Evolutionary conservation across 116 monocot species (phyloP).

Genomic region (Phalaenopsis hybrid): DNA sequence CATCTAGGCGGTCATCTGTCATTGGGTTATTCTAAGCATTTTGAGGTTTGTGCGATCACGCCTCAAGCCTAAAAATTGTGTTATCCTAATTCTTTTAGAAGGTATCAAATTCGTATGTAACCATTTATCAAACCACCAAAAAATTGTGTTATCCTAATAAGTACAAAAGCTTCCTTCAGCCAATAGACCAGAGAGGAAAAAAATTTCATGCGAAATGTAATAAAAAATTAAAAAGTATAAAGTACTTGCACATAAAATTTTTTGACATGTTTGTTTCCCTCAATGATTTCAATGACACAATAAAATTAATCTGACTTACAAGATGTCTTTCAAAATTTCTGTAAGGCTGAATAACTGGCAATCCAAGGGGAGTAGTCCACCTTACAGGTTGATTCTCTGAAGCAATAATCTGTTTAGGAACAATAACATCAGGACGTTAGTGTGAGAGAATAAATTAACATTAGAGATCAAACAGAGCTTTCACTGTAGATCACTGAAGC

Average conservation of each 20-base stretch:
- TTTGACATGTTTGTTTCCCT: not conserved
- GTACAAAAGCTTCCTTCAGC: not conserved
- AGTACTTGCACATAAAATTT: not conserved
- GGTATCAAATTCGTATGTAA: too few species aligned
- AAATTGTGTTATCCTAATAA: not conserved
- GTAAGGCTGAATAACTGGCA: constrained; percentile 93
- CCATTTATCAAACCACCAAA: not conserved
- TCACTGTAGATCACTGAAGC: not conserved
- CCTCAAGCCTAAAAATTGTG: too few species aligned
- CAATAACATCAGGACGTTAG: not conserved
- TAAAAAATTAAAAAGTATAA: not conserved
- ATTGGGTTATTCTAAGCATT: too few species aligned
- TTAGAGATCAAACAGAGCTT: not conserved
- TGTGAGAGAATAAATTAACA: not conserved
- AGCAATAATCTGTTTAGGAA: constrained; percentile 54
- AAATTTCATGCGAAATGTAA: not conserved
- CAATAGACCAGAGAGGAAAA: not conserved
- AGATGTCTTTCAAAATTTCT: constrained; percentile 59
- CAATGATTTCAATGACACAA: not conserved
- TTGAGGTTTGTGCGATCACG: too few species aligned
- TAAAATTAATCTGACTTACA: constrained; percentile 40
- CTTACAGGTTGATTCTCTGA: constrained; percentile 73
- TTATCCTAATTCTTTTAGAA: too few species aligned
- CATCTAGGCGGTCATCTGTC: too few species aligned
- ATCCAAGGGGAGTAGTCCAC: constrained; percentile 88